These are phyloP conservation scores for Neckera pumila DNA, from an alignment of 225 moss, liverwort and hornwort species.

Conservation along the genomic window DNA sequence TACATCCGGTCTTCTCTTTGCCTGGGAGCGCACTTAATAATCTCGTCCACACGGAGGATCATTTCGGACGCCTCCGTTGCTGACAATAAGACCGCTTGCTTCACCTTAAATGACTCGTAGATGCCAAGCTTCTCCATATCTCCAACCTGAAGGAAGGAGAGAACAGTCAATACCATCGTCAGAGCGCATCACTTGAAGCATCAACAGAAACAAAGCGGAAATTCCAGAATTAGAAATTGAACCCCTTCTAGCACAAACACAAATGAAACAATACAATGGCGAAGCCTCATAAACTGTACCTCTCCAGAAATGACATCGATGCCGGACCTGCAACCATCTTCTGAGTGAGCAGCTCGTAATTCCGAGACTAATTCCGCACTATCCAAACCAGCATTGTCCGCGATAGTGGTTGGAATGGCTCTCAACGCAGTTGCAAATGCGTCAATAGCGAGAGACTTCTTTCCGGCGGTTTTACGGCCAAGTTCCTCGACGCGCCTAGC, in stretches of 20 bases:
- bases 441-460: slow-evolving; percentile 92
- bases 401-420: slow-evolving; percentile 81
- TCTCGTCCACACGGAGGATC: slow-evolving; percentile 98
- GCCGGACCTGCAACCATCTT: slow-evolving; percentile 60
- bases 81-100: slow-evolving; percentile 83
- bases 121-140: slow-evolving; percentile 95
- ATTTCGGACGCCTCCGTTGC: slow-evolving; percentile 95
- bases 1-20: slow-evolving; percentile 97
- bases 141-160: slow-evolving; percentile 41
- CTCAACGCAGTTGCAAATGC: slow-evolving; percentile 80
- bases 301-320: slow-evolving; percentile 90
- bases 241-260: neutral
- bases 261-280: neutral
- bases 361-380: slow-evolving; percentile 90
- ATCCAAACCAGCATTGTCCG: slow-evolving; percentile 91
- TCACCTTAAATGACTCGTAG: slow-evolving; percentile 95
- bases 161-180: neutral
- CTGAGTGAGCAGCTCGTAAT: slow-evolving; percentile 76
- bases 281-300: slow-evolving; percentile 10
- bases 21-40: slow-evolving; percentile 93
- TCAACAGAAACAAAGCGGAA: neutral
- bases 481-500: slow-evolving; percentile 88
- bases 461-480: slow-evolving; percentile 76
- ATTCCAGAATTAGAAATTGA: neutral
- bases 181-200: neutral